Conservation (phyloP, 2,329 filamentous ascomycete genomes). For the Sporothrix brunneoviolacea region DNA sequence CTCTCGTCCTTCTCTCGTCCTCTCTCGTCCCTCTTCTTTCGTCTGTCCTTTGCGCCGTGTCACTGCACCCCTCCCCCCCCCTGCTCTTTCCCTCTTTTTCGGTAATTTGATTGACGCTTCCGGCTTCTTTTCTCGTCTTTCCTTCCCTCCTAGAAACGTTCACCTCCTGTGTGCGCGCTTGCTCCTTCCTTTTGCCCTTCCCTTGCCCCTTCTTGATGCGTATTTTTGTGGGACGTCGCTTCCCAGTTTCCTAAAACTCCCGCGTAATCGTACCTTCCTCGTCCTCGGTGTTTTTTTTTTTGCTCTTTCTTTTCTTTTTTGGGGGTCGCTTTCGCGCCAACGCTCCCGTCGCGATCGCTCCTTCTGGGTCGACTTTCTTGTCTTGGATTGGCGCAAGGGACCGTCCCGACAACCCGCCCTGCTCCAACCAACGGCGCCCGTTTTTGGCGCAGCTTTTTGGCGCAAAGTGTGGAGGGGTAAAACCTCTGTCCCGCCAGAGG, state of each 20-base stretch:
- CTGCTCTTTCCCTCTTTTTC: background rate
- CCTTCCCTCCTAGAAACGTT: background rate
- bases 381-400: conserved; percentile 7
- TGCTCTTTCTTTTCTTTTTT: background rate
- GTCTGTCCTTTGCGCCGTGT: background rate
- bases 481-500: too few relatives aligned
- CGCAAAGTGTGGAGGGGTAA: conserved; percentile 4
- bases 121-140: background rate
- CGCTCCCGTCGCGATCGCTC: too few relatives aligned
- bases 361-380: conserved; percentile 4
- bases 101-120: background rate
- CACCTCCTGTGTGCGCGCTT: background rate
- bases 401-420: background rate
- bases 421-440: background rate
- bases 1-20: background rate
- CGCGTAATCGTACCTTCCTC: conserved; percentile 2
- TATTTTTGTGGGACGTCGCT: conserved; percentile 3
- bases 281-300: background rate
- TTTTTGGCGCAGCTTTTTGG: background rate
- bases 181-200: background rate
- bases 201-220: background rate
- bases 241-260: conserved; percentile 1
- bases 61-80: background rate
- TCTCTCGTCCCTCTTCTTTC: background rate
- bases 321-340: background rate